These are phyloP conservation scores for Leishmania turanica DNA, from an alignment of 208 protist species.

Conservation along the genomic window DNA sequence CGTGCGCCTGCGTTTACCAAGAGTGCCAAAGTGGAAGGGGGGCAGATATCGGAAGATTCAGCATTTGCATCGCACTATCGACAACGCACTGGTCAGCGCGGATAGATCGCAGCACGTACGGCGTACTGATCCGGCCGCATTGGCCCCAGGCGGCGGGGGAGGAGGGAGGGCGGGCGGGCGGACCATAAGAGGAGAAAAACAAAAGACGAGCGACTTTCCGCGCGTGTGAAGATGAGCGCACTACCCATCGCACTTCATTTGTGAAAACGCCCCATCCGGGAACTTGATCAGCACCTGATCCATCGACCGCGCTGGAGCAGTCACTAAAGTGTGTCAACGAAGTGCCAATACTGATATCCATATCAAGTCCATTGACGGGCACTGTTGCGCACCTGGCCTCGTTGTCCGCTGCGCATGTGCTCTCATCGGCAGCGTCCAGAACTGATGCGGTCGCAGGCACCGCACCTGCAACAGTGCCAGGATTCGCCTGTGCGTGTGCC, in stretches of 20 bases:
- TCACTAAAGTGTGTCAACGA: constrained; percentile 59
- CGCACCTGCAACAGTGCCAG: background rate
- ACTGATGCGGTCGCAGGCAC: background rate
- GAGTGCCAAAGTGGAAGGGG: constrained; percentile 87
- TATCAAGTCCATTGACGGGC: constrained; percentile 6
- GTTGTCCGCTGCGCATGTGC: constrained; percentile 1
- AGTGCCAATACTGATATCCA: constrained; percentile 39
- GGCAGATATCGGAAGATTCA: constrained; percentile 62
- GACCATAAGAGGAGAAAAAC: constrained; percentile 35
- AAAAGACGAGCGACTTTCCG: constrained; percentile 62
- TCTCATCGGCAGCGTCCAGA: background rate
- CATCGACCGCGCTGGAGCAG: constrained; percentile 37
- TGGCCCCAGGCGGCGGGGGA: constrained; percentile 67
- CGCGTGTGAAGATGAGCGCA: constrained; percentile 87
- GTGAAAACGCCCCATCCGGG: constrained; percentile 81
- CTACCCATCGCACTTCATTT: constrained; percentile 92
- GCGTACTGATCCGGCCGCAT: constrained; percentile 72
- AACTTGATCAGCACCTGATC: constrained; percentile 56
- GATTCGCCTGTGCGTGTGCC: constrained; percentile 29
- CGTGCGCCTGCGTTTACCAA: constrained; percentile 76
- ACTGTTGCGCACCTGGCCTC: background rate
- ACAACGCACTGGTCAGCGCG: constrained; percentile 66
- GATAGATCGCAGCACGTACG: constrained; percentile 50
- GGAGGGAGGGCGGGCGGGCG: background rate
- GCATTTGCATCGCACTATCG: constrained; percentile 89